Conservation (phyloP, 1,284 basidiomycete species). For the Golubevia sp. region DNA sequence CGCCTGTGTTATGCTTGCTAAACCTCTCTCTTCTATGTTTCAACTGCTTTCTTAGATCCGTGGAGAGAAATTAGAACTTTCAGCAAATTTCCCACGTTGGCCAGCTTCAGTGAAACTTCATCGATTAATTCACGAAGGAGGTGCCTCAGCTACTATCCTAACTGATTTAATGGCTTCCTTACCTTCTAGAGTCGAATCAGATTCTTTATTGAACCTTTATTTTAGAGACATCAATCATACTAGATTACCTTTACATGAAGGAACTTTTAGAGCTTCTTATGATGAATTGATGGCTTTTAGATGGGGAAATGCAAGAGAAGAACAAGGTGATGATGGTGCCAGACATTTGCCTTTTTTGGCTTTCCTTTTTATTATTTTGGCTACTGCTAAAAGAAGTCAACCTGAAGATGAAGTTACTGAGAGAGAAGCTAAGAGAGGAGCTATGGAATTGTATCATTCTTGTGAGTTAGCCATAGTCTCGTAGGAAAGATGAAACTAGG, state of each 20-base stretch:
- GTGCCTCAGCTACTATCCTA: conserved; percentile 42
- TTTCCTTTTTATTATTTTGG: conserved; percentile 88
- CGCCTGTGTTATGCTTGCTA: too few species aligned
- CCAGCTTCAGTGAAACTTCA: conserved; percentile 47
- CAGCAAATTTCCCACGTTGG: conserved; percentile 44
- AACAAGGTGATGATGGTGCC: conserved; percentile 67
- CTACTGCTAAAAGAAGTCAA: conserved; percentile 81
- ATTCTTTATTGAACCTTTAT: conserved; percentile 46
- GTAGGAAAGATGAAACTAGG: too few species aligned
- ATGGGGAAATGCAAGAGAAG: conserved; percentile 32
- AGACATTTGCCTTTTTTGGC: conserved; percentile 84
- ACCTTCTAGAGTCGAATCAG: conserved; percentile 34
- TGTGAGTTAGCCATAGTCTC: conserved; percentile 77
- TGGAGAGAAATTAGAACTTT: conserved; percentile 50
- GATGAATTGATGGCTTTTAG: conserved; percentile 72
- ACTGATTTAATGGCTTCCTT: conserved; percentile 41
- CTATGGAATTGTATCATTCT: conserved; percentile 66
- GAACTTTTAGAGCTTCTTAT: conserved; percentile 80
- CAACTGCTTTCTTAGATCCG: conserved; percentile 23
- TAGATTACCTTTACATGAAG: conserved; percentile 87
- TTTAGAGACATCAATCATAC: conserved; percentile 78
- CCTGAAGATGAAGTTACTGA: conserved; percentile 69
- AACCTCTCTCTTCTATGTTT: not conserved
- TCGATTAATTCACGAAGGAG: conserved; percentile 51
- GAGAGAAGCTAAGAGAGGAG: conserved; percentile 36